These are phyloP conservation scores for Laguncularia racemosa DNA, from an alignment of 345 rosid genomes.

Conservation along the genomic window DNA sequence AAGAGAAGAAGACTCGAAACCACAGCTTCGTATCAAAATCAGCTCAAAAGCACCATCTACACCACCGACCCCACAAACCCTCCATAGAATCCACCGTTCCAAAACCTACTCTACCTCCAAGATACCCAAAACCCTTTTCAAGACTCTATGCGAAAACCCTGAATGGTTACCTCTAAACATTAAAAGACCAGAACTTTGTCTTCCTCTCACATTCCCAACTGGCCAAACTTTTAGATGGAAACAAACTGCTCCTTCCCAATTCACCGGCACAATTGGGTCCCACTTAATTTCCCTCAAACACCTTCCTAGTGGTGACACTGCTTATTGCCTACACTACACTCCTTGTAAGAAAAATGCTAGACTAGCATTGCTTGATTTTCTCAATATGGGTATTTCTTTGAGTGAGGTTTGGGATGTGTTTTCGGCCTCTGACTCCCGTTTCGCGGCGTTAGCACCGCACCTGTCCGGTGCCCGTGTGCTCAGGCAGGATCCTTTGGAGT, in stretches of 20 bases:
- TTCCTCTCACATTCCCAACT: constrained; percentile 84
- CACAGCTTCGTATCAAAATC: no score
- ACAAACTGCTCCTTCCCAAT: constrained; percentile 60
- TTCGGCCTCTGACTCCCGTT: constrained; percentile 54
- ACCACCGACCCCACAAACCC: constrained; percentile 6
- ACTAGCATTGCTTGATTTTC: constrained; percentile 65
- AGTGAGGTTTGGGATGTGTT: constrained; percentile 53
- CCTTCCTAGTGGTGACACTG: constrained; percentile 41
- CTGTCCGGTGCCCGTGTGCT: constrained; percentile 82
- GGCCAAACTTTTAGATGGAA: constrained; percentile 99
- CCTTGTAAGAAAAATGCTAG: constrained; percentile 35
- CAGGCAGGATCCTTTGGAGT: constrained; percentile 90
- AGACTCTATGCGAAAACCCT: constrained; percentile 9
- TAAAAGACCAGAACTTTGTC: constrained; percentile 50
- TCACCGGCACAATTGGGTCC: constrained; percentile 68
- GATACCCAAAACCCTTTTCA: constrained; percentile 20
- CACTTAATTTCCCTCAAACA: constrained; percentile 72
- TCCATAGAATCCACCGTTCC: constrained; percentile 18
- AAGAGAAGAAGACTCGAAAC: no score
- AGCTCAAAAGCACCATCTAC: constrained; percentile 21
- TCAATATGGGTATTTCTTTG: constrained; percentile 50
- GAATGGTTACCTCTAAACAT: constrained; percentile 60
- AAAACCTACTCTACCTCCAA: constrained; percentile 20
- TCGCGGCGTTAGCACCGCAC: constrained; percentile 50
- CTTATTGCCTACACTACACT: constrained; percentile 42